Percentiles rank a stretch among this genome's conserved stretches.
These are phyloP conservation scores for Xylaria sp. DNA, from an alignment of 2,329 filamentous ascomycete species.

Conservation along the genomic window DNA sequence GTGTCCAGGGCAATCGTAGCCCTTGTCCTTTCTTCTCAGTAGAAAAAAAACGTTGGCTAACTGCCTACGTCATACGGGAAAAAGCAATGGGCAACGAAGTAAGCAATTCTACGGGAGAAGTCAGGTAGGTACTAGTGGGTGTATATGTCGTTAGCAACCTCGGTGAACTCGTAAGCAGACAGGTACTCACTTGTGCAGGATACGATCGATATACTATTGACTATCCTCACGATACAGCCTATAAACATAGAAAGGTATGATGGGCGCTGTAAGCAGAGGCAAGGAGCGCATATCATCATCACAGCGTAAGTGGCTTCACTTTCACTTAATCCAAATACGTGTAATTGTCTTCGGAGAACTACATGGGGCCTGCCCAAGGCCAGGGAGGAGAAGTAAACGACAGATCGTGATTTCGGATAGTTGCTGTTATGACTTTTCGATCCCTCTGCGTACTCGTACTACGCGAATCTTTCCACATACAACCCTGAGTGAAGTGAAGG, in stretches of 20 bases:
- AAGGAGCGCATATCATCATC: conserved; percentile 13
- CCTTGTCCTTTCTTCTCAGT: background rate
- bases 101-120: conserved; percentile 3
- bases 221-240: background rate
- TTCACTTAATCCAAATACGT: conserved; percentile 4
- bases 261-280: background rate
- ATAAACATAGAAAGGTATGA: background rate
- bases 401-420: conserved; percentile 36
- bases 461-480: background rate
- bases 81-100: conserved; percentile 19
- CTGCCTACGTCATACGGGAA: background rate
- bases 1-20: conserved; percentile 2
- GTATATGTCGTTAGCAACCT: background rate
- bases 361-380: background rate
- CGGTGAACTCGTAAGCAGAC: background rate
- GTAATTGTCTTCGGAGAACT: background rate
- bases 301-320: conserved; percentile 1
- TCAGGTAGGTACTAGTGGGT: background rate
- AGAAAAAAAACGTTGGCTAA: background rate
- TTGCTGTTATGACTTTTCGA: conserved; percentile 29
- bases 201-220: background rate
- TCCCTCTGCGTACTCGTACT: conserved; percentile 14
- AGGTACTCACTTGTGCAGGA: background rate
- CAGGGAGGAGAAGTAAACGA: conserved; percentile 8
- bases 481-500: background rate